Evolutionary conservation across 1,139 yeast genomes (phyloP).

Genomic region (Lodderomyces pseudojiufengensis): DNA sequence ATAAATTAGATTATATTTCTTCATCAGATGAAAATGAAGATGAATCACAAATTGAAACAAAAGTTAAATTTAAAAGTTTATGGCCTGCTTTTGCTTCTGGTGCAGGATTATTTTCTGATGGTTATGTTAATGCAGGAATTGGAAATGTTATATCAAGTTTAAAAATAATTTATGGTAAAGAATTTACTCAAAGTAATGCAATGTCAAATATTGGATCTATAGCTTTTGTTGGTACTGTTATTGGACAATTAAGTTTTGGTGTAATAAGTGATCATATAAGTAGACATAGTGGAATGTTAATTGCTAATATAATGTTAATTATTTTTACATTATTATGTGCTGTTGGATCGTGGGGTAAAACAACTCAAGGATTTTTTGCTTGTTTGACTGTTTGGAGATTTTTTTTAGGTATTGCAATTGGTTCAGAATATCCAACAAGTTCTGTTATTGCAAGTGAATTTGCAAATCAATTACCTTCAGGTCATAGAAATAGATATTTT

Average conservation of each 20-base stretch:
- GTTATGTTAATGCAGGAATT: constrained; percentile 82
- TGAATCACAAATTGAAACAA: constrained; percentile 15
- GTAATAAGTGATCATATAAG: constrained; percentile 73
- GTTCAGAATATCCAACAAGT: constrained; percentile 92
- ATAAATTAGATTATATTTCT: background rate
- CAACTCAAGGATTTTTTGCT: constrained; percentile 66
- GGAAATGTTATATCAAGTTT: constrained; percentile 74
- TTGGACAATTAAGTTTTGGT: constrained; percentile 83
- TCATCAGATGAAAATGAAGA: constrained; percentile 11
- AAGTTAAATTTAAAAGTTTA: constrained; percentile 26
- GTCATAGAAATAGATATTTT: constrained; percentile 84
- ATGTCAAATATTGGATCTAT: constrained; percentile 79
- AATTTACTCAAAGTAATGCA: constrained; percentile 61
- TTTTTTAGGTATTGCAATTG: constrained; percentile 80
- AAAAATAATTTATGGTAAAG: constrained; percentile 56
- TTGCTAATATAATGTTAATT: constrained; percentile 69
- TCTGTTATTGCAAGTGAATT: constrained; percentile 95
- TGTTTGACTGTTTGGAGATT: constrained; percentile 83
- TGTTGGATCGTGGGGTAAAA: constrained; percentile 79
- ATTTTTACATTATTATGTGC: constrained; percentile 74
- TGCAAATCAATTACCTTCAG: constrained; percentile 70
- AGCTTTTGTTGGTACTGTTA: constrained; percentile 86
- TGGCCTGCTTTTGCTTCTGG: constrained; percentile 89
- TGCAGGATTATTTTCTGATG: constrained; percentile 88
- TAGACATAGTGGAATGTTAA: constrained; percentile 77